These are phyloP conservation scores for Eucalyptus caleyi DNA, from an alignment of 345 rosid species.

Conservation along the genomic window DNA sequence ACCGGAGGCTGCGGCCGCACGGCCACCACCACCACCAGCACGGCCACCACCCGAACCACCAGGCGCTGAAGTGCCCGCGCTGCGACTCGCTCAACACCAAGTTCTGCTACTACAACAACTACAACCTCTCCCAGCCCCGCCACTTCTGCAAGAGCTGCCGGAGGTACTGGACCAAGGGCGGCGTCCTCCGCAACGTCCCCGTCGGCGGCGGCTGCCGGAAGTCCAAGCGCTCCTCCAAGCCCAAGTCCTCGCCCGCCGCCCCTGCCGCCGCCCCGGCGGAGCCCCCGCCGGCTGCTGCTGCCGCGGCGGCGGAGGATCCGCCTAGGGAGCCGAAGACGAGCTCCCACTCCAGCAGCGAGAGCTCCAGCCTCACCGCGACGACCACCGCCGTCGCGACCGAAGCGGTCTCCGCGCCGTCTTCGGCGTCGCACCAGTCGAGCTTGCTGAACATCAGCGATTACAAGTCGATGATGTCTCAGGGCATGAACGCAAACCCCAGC, in stretches of 20 bases:
- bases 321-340: slow-evolving; percentile 11
- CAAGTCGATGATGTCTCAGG: neutral
- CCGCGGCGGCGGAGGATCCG: neutral
- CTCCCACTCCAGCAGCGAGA: slow-evolving; percentile 71
- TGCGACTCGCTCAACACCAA: slow-evolving; percentile 88
- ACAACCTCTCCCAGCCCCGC: slow-evolving; percentile 97
- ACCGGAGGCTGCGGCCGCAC: slow-evolving; percentile 65
- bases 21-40: slow-evolving; percentile 43
- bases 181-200: slow-evolving; percentile 95
- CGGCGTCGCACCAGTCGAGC: slow-evolving; percentile 14
- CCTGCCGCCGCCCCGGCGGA: neutral
- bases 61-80: slow-evolving; percentile 88
- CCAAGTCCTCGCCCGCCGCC: neutral
- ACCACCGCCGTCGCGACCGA: slow-evolving; percentile 19
- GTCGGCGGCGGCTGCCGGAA: slow-evolving; percentile 85
- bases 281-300: neutral
- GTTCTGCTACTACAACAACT: slow-evolving; percentile 96
- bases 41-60: slow-evolving; percentile 42
- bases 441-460: slow-evolving; percentile 3
- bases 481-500: neutral
- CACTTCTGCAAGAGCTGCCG: slow-evolving; percentile 98
- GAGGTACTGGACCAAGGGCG: slow-evolving; percentile 98
- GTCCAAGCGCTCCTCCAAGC: slow-evolving; percentile 38
- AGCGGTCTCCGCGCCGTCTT: slow-evolving; percentile 35
- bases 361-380: slow-evolving; percentile 69